These are phyloP conservation scores for Vitis amurensis DNA, from an alignment of 164 flowering plant species.

Conservation along the genomic window DNA sequence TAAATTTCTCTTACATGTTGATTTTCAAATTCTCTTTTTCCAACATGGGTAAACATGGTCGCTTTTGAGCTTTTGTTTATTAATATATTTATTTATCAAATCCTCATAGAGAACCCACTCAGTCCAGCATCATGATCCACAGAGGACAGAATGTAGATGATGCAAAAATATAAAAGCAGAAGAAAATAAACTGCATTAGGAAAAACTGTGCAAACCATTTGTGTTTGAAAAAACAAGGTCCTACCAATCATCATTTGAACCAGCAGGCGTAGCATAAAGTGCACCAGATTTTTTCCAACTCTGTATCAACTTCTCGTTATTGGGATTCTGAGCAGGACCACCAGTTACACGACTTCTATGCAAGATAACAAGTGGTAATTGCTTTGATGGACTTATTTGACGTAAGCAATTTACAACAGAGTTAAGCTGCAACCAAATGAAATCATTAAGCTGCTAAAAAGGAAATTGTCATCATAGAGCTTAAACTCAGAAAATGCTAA, in stretches of 20 bases:
- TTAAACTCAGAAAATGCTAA: slow-evolving; percentile 11
- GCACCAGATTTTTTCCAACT: slow-evolving; percentile 69
- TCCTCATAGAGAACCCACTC: no score
- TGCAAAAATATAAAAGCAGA: no score
- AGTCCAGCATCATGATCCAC: no score
- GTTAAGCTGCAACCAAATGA: slow-evolving; percentile 54
- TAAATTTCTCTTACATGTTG: no score
- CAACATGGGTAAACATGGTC: no score
- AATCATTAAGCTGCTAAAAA: slow-evolving; percentile 5
- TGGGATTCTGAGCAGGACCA: slow-evolving; percentile 61
- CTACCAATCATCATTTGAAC: slow-evolving; percentile 98
- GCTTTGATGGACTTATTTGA: slow-evolving; percentile 64
- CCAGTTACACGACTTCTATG: slow-evolving; percentile 64
- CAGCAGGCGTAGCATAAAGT: slow-evolving; percentile 78
- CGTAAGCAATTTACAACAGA: slow-evolving; percentile 55
- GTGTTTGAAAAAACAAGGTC: no score
- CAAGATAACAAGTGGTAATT: slow-evolving; percentile 73
- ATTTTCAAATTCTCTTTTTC: no score
- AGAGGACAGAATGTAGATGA: no score
- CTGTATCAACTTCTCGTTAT: slow-evolving; percentile 58
- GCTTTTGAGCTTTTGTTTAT: no score
- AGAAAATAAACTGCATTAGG: background rate
- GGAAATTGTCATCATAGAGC: background rate
- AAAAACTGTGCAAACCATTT: background rate
- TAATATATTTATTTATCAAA: no score